Evolutionary conservation across 306 rosid species (phyloP).

Genomic region (Citrullus mucosospermus): DNA sequence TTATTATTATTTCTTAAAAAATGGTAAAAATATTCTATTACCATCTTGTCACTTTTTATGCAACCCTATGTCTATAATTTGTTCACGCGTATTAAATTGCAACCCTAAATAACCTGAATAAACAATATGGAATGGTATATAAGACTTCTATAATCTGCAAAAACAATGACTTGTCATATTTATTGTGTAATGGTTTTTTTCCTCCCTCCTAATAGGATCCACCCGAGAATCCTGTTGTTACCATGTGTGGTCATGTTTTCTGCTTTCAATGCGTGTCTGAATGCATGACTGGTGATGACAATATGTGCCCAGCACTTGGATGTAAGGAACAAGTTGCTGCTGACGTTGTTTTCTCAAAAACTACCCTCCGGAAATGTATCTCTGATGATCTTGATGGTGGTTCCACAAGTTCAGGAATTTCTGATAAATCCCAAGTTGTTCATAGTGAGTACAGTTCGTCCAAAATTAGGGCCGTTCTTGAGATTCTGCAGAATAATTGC

Average conservation of each 20-base stretch:
- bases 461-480: slow-evolving; percentile 78
- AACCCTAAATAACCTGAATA: background rate
- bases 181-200: slow-evolving; percentile 13
- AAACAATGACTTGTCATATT: slow-evolving; percentile 5
- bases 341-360: slow-evolving; percentile 63
- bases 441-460: slow-evolving; percentile 61
- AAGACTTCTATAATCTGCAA: background rate
- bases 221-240: slow-evolving; percentile 75
- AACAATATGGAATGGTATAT: background rate
- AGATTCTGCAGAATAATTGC: slow-evolving; percentile 46
- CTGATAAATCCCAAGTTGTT: slow-evolving; percentile 46
- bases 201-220: slow-evolving; percentile 45
- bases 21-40: background rate
- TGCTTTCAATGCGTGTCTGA: slow-evolving; percentile 90
- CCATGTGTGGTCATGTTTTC: slow-evolving; percentile 90
- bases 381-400: slow-evolving; percentile 44
- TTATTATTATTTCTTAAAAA: background rate
- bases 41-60: background rate
- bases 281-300: slow-evolving; percentile 63
- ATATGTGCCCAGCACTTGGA: slow-evolving; percentile 54
- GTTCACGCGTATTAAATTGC: background rate
- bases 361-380: slow-evolving; percentile 64
- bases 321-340: slow-evolving; percentile 61
- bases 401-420: slow-evolving; percentile 19
- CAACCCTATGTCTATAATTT: background rate